phyloP scores from a whole-genome alignment of 768 basidiomycete species.

The Mycena rosella region DNA sequence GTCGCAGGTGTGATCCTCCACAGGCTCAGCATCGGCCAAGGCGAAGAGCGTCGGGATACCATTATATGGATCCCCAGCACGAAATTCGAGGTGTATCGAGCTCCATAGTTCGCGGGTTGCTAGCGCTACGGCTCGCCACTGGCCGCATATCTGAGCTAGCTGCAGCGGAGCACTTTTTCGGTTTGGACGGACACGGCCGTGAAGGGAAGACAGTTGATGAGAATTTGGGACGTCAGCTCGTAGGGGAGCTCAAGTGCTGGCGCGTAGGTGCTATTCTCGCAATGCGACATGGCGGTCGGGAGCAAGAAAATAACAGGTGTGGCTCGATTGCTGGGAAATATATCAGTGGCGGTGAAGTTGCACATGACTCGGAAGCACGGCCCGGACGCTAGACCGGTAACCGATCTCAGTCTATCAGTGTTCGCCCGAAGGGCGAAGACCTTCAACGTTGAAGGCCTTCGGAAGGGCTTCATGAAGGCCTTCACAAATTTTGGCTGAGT shows the following conservation, averaged over 20 bases:
- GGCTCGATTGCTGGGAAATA: too few relatives aligned
- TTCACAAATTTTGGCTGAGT: too few relatives aligned
- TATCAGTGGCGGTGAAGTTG: too few relatives aligned
- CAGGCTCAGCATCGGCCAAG: not conserved
- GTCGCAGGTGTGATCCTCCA: not conserved
- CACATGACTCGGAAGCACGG: too few relatives aligned
- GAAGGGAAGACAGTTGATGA: not conserved
- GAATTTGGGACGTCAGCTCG: slow-evolving; percentile 4
- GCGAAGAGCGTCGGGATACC: not conserved
- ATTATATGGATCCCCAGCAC: not conserved
- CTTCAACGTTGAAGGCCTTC: too few relatives aligned
- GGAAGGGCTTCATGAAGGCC: too few relatives aligned
- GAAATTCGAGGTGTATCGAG: not conserved
- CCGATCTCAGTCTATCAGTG: too few relatives aligned
- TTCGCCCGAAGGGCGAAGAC: too few relatives aligned
- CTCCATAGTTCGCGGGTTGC: slow-evolving; percentile 12
- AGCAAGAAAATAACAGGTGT: too few relatives aligned
- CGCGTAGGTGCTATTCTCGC: too few relatives aligned
- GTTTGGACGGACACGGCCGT: not conserved
- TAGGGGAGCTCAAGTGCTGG: not conserved
- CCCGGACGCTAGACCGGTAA: too few relatives aligned
- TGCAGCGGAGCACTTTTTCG: not conserved
- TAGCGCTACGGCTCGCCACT: slow-evolving; percentile 13
- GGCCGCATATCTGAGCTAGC: not conserved
- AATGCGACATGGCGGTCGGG: too few relatives aligned